Conservation (phyloP, 768 basidiomycete genomes). For the Pholiota microspora region DNA sequence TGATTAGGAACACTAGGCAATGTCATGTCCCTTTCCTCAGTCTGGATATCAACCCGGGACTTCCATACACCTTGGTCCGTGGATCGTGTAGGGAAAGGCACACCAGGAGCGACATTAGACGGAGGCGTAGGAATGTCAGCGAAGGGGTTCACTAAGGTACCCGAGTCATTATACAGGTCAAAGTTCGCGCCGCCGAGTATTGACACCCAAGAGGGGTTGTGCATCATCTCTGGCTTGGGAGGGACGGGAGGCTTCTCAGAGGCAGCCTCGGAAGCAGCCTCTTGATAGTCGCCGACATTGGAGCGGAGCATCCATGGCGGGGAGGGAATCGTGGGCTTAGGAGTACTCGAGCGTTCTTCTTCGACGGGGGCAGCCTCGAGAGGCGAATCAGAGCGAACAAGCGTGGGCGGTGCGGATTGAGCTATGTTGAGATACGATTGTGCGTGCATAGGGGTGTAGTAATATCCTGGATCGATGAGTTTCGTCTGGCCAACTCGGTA, state of each 20-base stretch:
- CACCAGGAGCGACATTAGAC: not conserved
- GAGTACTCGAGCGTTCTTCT: conserved; percentile 13
- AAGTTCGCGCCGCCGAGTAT: conserved; percentile 9
- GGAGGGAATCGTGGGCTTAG: conserved; percentile 3
- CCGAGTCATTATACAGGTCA: conserved; percentile 1
- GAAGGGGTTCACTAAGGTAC: conserved; percentile 16
- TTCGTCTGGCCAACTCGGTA: conserved; percentile 27
- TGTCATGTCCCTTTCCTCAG: conserved; percentile 1
- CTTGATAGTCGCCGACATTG: not conserved
- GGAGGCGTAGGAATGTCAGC: conserved; percentile 15
- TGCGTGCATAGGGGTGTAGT: not conserved
- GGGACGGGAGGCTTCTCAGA: conserved; percentile 5
- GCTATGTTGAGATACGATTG: not conserved
- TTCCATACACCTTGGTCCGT: not conserved
- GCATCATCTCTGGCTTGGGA: conserved; percentile 24
- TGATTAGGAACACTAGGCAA: conserved; percentile 19
- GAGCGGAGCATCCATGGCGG: conserved; percentile 1
- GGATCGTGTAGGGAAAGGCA: not conserved
- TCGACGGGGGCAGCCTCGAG: not conserved
- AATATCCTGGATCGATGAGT: conserved; percentile 16
- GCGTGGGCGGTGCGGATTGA: not conserved
- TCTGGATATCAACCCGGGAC: not conserved
- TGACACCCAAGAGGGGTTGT: conserved; percentile 17
- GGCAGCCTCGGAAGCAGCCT: not conserved
- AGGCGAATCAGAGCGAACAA: not conserved